Evolutionary conservation across 306 rosid genomes (phyloP).

Genomic region (Lathyrus tuberosus): DNA sequence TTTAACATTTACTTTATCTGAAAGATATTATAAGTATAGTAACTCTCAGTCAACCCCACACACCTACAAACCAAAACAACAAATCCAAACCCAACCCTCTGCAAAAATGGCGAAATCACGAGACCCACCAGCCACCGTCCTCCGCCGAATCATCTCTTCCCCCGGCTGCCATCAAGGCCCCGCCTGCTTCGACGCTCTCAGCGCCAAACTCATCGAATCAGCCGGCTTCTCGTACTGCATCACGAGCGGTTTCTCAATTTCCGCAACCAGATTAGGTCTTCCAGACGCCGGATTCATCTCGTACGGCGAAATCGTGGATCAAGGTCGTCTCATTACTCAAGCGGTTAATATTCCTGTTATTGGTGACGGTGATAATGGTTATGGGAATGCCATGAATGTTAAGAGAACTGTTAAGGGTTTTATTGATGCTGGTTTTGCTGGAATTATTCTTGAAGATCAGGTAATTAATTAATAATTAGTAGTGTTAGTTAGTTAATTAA

Average conservation of each 20-base stretch:
- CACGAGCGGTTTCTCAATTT: slow-evolving; percentile 84
- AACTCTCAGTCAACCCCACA: too few relatives aligned
- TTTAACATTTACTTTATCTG: too few relatives aligned
- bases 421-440: slow-evolving; percentile 78
- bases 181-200: slow-evolving; percentile 83
- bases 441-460: slow-evolving; percentile 91
- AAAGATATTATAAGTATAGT: too few relatives aligned
- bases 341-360: slow-evolving; percentile 82
- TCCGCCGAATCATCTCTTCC: slow-evolving; percentile 56
- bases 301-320: slow-evolving; percentile 85
- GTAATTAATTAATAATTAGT: slow-evolving; percentile 35
- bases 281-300: slow-evolving; percentile 87
- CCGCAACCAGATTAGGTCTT: slow-evolving; percentile 77
- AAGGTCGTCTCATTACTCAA: slow-evolving; percentile 68
- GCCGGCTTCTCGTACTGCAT: slow-evolving; percentile 81
- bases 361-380: slow-evolving; percentile 90
- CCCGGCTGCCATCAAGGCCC: slow-evolving; percentile 86
- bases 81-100: background rate
- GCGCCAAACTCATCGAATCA: slow-evolving; percentile 75
- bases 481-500: too few relatives aligned
- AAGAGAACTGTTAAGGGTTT: slow-evolving; percentile 87
- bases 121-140: slow-evolving; percentile 50
- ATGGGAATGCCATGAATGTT: slow-evolving; percentile 86
- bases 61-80: too few relatives aligned
- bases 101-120: background rate